Percentiles rank a stretch among this genome's conserved stretches.
Evolutionary conservation across 495 filamentous ascomycete genomes (phyloP).

Genomic region (Delitschia confertaspora): DNA sequence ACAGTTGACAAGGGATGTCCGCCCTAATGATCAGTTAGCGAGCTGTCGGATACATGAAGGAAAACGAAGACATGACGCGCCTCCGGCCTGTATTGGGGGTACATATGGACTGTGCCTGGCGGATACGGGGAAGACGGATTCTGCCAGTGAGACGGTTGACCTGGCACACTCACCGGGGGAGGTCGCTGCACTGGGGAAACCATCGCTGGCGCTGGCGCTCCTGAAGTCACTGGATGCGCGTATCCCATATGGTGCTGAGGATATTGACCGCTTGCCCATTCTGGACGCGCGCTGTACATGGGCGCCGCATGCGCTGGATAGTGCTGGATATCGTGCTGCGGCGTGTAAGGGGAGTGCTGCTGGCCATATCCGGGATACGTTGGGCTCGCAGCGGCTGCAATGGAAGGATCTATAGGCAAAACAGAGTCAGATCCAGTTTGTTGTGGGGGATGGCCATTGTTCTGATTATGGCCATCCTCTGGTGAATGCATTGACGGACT

Average conservation of each 20-base stretch:
- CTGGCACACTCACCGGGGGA: constrained; percentile 33
- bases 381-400: constrained; percentile 84
- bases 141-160: too few species aligned
- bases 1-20: constrained; percentile 52
- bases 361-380: constrained; percentile 67
- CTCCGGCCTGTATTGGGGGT: too few species aligned
- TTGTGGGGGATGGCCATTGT: constrained; percentile 55
- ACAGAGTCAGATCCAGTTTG: constrained; percentile 86
- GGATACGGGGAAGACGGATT: too few species aligned
- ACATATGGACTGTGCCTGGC: too few species aligned
- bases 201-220: constrained; percentile 31
- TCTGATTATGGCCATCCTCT: constrained; percentile 67
- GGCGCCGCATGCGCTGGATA: constrained; percentile 44
- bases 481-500: constrained; percentile 85
- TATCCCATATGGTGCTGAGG: constrained; percentile 57
- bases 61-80: constrained; percentile 2
- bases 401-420: constrained; percentile 98
- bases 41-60: constrained; percentile 9
- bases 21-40: constrained; percentile 27
- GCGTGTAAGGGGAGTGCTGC: constrained; percentile 82
- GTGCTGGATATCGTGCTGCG: constrained; percentile 75
- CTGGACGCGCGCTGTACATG: constrained; percentile 63
- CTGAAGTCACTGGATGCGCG: constrained; percentile 47
- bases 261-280: constrained; percentile 68
- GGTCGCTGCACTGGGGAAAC: constrained; percentile 33